Base-by-base conservation (phyloP, 1,284 basidiomycete genomes). In the Ceratobasidium sp. region DNA sequence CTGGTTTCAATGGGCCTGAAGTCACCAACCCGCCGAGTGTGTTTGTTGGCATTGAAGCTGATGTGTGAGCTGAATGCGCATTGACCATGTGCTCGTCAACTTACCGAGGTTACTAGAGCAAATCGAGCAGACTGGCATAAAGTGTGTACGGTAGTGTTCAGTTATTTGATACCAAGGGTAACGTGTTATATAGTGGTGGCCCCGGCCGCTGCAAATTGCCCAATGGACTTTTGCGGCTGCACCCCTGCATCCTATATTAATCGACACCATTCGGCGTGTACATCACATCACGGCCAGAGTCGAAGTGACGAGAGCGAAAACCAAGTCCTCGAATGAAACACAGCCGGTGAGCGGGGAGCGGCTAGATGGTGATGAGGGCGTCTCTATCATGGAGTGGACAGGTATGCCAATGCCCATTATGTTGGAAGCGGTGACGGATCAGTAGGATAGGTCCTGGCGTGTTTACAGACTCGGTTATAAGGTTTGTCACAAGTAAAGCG, bases 301-400 rank as follows among this genome's bases (percentile, higher is more conserved):
- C 22, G 69, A 51, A 49, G 41, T 58, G 16, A 58, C 27, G 22
- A 63, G 39, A 13, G 24, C 27, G 16, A 63, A 46, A 19, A 24
- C 37, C 53, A 43, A n/a, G n/a, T 37, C 39, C 56, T 19, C 22
- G 19, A 27, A 74, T 74, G 31, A 61, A 74, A 54, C 64, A 54
- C 24, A 61, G 73, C 31, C 78, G 73, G 37, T 68, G 76, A 69
- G 76, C 75, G 19, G 62, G 76, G 29, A 75, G 75, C 31, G 53
- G 77, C 29, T 59, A 53, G 53, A 51, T 68, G 14, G 49, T 11
- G 71, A 73, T 76, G 63, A 75, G 66, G 77, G 74, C 29, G 78
- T 81, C 77, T 76, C 72, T 46, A 81, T 83, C 1, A 80, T 83
- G 79, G 82, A 83, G 62, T 82, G 82, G 81, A 83, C 82, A 7